Percentiles rank a stretch among this genome's conserved stretches.
phyloP scores from a whole-genome alignment of 2,329 filamentous ascomycete genomes.

The Hypoxylon sp. region DNA sequence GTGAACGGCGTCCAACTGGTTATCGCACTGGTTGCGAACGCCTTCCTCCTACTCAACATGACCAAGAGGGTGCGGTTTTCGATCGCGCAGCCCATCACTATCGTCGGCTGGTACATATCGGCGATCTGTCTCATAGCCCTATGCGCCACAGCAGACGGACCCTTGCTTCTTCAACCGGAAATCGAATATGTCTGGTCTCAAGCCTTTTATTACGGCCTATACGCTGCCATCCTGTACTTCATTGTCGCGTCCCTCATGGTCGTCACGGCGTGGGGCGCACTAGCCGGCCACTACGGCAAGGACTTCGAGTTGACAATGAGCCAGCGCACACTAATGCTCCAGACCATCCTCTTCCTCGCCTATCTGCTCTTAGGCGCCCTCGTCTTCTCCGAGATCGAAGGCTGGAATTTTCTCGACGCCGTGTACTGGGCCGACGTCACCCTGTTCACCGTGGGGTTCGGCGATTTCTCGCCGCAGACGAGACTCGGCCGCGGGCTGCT shows the following conservation, averaged over 20 bases:
- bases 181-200: conserved; percentile 76
- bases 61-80: conserved; percentile 82
- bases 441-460: conserved; percentile 73
- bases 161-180: conserved; percentile 57
- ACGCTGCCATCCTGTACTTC: conserved; percentile 83
- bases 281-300: conserved; percentile 75
- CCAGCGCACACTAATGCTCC: conserved; percentile 88
- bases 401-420: conserved; percentile 80
- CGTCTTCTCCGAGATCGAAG: conserved; percentile 78
- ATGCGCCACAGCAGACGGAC: conserved; percentile 72
- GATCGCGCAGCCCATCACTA: conserved; percentile 84
- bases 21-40: conserved; percentile 81
- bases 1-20: conserved; percentile 83
- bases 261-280: conserved; percentile 83
- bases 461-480: conserved; percentile 63
- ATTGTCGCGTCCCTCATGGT: conserved; percentile 80
- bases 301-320: conserved; percentile 82
- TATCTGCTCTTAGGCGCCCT: conserved; percentile 84
- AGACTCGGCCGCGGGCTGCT: conserved; percentile 75
- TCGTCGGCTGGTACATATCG: conserved; percentile 80
- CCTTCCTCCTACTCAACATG: conserved; percentile 89
- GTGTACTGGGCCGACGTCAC: conserved; percentile 84
- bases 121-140: conserved; percentile 75
- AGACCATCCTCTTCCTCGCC: conserved; percentile 86
- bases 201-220: conserved; percentile 88